These are phyloP conservation scores for Puccinia hordei DNA, from an alignment of 1,284 basidiomycete species.

Conservation along the genomic window DNA sequence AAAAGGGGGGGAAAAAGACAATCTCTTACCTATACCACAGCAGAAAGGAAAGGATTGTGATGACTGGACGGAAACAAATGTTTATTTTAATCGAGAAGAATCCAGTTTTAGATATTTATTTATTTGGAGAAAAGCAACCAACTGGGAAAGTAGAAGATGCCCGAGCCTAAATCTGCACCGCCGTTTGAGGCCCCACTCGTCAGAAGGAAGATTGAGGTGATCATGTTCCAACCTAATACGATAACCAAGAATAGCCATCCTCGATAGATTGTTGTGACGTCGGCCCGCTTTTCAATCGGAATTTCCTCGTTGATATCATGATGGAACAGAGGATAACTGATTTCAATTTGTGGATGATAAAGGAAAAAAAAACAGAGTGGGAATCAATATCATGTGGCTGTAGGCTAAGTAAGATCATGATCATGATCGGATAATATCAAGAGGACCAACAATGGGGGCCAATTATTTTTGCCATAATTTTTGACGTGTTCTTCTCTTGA, in stretches of 20 bases:
- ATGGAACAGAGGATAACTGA: conserved; percentile 44
- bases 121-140: conserved; percentile 2
- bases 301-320: conserved; percentile 66
- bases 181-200: conserved; percentile 74
- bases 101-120: background rate
- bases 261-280: conserved; percentile 69
- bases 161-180: conserved; percentile 68
- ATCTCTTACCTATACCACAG: conserved; percentile 70
- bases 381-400: background rate
- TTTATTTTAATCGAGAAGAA: no score
- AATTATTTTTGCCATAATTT: conserved; percentile 81
- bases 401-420: background rate
- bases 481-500: conserved; percentile 68
- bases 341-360: conserved; percentile 83
- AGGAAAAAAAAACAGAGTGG: conserved; percentile 63
- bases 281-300: conserved; percentile 73
- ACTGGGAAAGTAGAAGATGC: conserved; percentile 65
- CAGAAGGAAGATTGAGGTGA: conserved; percentile 84
- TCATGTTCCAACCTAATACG: conserved; percentile 83
- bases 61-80: conserved; percentile 65
- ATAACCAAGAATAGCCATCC: conserved; percentile 63
- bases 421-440: conserved; percentile 17
- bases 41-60: conserved; percentile 78
- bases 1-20: background rate
- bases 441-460: conserved; percentile 72